Conservation (phyloP, 352 stramenopile genomes). For the Labyrinthula sp. region DNA sequence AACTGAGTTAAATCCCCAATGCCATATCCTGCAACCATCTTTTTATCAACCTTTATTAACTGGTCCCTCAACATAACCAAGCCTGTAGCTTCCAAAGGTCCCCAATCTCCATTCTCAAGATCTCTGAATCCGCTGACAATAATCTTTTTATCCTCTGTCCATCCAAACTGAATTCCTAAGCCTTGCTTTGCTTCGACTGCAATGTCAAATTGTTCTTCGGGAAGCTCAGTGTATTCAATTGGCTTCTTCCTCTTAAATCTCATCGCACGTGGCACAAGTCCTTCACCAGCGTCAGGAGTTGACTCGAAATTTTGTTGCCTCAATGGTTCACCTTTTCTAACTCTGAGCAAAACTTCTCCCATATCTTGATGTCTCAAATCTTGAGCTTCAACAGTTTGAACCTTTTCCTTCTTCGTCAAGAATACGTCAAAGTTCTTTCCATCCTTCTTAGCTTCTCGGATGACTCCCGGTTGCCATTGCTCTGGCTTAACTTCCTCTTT, state of each 20-base stretch:
- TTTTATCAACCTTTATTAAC: slow-evolving; percentile 15
- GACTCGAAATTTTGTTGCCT: slow-evolving; percentile 6
- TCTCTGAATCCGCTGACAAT: slow-evolving; percentile 25
- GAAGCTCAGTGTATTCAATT: slow-evolving; percentile 20
- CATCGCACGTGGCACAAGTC: slow-evolving; percentile 10
- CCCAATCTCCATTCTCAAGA: slow-evolving; percentile 16
- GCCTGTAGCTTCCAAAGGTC: slow-evolving; percentile 15
- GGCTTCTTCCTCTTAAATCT: slow-evolving; percentile 23
- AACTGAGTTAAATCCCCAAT: slow-evolving; percentile 24
- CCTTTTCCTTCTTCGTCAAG: neutral
- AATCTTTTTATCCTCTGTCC: slow-evolving; percentile 24
- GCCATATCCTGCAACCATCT: slow-evolving; percentile 4
- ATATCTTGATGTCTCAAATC: slow-evolving; percentile 3
- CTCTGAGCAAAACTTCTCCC: neutral
- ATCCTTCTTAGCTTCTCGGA: neutral
- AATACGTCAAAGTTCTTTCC: neutral
- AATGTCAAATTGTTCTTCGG: slow-evolving; percentile 25
- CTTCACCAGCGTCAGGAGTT: slow-evolving; percentile 2
- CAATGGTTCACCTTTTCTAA: slow-evolving; percentile 8
- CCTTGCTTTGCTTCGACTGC: slow-evolving; percentile 23
- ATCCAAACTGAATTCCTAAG: slow-evolving; percentile 18
- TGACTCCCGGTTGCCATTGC: slow-evolving; percentile 2
- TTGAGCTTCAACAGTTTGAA: neutral
- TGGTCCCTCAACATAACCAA: slow-evolving; percentile 23
- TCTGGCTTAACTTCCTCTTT: too few species aligned